Evolutionary conservation across 2,329 filamentous ascomycete species (phyloP).

Genomic region (Trichophyton rubrum): DNA sequence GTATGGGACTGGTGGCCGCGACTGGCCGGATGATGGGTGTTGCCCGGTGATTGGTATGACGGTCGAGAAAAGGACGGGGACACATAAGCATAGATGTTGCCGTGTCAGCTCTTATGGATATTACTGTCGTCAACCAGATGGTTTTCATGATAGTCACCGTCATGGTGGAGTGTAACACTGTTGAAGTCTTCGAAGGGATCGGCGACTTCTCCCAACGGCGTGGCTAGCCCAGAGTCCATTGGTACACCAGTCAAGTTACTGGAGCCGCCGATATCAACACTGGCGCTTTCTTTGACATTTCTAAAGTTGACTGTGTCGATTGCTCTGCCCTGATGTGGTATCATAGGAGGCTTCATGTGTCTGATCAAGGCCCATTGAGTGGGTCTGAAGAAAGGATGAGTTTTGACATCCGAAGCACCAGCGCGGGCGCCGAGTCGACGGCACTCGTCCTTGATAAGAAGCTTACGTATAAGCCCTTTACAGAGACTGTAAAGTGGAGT

Average conservation of each 20-base stretch:
- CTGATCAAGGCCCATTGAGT: conserved; percentile 95
- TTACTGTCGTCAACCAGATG: conserved; percentile 13
- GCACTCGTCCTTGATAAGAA: conserved; percentile 96
- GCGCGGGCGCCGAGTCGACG: conserved; percentile 84
- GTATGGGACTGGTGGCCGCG: not conserved
- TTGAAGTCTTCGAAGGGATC: conserved; percentile 99
- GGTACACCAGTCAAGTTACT: conserved; percentile 36
- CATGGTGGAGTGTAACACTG: conserved; percentile 92
- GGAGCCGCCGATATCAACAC: conserved; percentile 53
- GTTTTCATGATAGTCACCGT: conserved; percentile 57
- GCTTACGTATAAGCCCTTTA: conserved; percentile 90
- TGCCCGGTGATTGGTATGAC: not conserved
- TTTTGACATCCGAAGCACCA: conserved; percentile 93
- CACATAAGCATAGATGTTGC: not conserved
- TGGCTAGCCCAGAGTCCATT: conserved; percentile 71
- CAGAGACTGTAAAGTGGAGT: conserved; percentile 53
- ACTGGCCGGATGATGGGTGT: not conserved
- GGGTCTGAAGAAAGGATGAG: conserved; percentile 85
- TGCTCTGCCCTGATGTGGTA: conserved; percentile 78
- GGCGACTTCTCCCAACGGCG: conserved; percentile 64
- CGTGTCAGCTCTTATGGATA: conserved; percentile 17
- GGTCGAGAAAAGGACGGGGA: not conserved
- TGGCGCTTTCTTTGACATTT: conserved; percentile 94
- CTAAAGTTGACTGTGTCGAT: conserved; percentile 95
- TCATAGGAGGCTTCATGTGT: conserved; percentile 95